These are phyloP conservation scores for Botrytis cinerea DNA, from an alignment of 2,329 filamentous ascomycete genomes.

Conservation along the genomic window DNA sequence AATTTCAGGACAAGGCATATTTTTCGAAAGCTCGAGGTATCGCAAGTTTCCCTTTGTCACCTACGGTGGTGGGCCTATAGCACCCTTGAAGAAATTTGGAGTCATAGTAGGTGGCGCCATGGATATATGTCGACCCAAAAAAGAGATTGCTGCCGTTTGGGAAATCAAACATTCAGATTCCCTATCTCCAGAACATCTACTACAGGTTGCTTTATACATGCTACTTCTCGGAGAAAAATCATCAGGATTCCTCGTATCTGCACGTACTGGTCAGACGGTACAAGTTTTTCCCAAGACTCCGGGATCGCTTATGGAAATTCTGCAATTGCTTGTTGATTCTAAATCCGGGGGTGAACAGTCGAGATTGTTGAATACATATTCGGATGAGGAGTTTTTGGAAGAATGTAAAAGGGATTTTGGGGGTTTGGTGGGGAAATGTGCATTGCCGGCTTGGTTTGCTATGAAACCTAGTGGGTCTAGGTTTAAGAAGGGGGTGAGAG, in stretches of 20 bases:
- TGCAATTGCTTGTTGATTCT: conserved; percentile 14
- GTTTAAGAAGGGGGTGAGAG: neutral
- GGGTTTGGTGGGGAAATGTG: conserved; percentile 16
- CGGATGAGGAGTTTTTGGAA: conserved; percentile 16
- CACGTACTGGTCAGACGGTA: conserved; percentile 19
- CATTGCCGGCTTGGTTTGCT: conserved; percentile 22
- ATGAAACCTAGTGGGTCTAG: conserved; percentile 4
- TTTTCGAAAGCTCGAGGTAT: neutral
- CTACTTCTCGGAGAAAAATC: neutral
- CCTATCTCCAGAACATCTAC: conserved; percentile 5
- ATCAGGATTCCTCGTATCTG: conserved; percentile 13
- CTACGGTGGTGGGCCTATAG: conserved; percentile 3
- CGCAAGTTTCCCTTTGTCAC: neutral
- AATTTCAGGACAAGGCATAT: neutral
- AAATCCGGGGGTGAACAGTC: conserved; percentile 6
- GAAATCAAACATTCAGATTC: conserved; percentile 20
- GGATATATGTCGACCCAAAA: conserved; percentile 15
- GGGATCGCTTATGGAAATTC: neutral
- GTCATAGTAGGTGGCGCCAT: neutral
- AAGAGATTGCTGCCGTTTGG: neutral
- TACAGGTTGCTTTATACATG: conserved; percentile 20
- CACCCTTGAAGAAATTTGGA: neutral
- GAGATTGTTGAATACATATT: conserved; percentile 16
- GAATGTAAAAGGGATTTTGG: conserved; percentile 12
- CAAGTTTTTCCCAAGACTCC: conserved; percentile 8